Conservation (phyloP, 2,329 filamentous ascomycete species). For the Botrytis cinerea region DNA sequence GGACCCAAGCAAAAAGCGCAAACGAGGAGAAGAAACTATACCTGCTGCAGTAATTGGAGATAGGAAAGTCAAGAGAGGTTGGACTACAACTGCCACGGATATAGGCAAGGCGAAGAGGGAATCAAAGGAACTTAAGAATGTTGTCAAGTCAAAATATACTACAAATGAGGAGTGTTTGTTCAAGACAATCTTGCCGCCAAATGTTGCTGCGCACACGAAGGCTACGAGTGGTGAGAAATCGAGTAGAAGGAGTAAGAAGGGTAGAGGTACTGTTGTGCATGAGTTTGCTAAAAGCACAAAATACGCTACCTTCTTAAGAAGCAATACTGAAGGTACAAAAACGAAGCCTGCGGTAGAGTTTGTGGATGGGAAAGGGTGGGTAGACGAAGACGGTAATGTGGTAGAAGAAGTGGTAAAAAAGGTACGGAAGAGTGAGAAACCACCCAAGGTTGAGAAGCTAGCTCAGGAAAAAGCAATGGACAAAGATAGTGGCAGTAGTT, state of each 20-base stretch:
- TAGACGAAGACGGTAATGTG: constrained; percentile 75
- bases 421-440: constrained; percentile 8
- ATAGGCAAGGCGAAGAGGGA: constrained; percentile 52
- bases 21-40: constrained; percentile 52
- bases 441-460: constrained; percentile 14
- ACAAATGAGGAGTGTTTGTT: constrained; percentile 81
- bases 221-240: constrained; percentile 43
- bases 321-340: constrained; percentile 47
- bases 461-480: not conserved
- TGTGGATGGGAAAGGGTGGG: constrained; percentile 85
- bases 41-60: constrained; percentile 71
- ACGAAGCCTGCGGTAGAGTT: constrained; percentile 61
- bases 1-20: constrained; percentile 52
- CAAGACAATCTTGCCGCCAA: constrained; percentile 74
- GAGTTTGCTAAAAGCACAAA: constrained; percentile 87
- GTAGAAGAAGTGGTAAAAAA: constrained; percentile 56
- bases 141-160: constrained; percentile 74
- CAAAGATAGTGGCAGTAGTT: not conserved
- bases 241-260: constrained; percentile 60
- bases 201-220: constrained; percentile 44
- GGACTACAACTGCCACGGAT: constrained; percentile 53
- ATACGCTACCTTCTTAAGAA: constrained; percentile 78
- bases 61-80: constrained; percentile 44
- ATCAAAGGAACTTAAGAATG: constrained; percentile 58
- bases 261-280: constrained; percentile 69